Percentiles rank a stretch among this genome's conserved stretches.
These are phyloP conservation scores for Voacanga thouarsii DNA, from an alignment of 257 asterid genomes.

Conservation along the genomic window DNA sequence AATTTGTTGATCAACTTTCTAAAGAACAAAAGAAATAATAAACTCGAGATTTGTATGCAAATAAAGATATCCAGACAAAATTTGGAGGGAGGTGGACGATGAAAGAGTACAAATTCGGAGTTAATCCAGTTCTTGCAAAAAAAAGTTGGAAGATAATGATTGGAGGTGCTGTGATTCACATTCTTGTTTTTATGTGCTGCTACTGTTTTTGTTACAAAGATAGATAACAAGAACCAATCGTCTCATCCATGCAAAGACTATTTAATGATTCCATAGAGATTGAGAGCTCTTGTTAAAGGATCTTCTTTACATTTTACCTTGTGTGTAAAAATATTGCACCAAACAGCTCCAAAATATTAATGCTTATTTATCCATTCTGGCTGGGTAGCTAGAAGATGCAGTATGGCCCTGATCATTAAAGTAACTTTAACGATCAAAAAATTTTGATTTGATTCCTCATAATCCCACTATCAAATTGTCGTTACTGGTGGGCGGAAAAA, in stretches of 20 bases:
- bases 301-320: background rate
- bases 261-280: background rate
- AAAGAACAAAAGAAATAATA: background rate
- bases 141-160: background rate
- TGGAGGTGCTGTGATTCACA: background rate
- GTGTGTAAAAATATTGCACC: background rate
- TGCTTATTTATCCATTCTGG: background rate
- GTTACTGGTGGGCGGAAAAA: no score
- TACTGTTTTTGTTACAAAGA: background rate
- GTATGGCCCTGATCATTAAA: background rate
- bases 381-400: background rate
- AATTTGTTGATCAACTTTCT: background rate
- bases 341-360: background rate
- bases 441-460: no score
- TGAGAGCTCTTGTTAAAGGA: background rate
- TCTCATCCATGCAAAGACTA: background rate
- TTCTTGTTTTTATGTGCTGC: background rate
- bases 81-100: background rate
- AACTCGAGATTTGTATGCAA: background rate
- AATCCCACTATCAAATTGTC: background rate
- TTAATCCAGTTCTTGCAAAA: background rate
- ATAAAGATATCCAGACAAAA: no score
- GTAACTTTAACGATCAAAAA: no score
- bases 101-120: background rate
- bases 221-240: background rate